Conservation (phyloP, 768 basidiomycete genomes). For the Tulasnella sp. region DNA sequence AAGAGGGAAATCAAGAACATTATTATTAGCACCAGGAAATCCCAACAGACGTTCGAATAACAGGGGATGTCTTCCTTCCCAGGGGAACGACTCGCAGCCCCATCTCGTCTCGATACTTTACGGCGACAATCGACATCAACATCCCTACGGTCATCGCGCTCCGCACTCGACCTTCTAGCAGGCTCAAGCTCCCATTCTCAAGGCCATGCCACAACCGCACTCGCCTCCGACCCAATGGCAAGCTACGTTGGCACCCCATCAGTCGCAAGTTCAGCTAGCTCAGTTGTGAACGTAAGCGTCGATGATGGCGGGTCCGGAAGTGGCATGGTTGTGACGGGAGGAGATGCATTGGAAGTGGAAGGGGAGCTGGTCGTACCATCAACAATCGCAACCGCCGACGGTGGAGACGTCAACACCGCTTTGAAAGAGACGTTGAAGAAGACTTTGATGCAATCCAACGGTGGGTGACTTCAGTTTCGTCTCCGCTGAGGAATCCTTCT, state of each 20-base stretch:
- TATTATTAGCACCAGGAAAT: not conserved
- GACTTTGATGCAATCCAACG: slow-evolving; percentile 7
- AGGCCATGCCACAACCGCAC: not conserved
- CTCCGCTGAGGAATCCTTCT: not conserved
- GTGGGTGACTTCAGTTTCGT: not conserved
- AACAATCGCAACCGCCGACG: not conserved
- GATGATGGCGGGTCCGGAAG: not conserved
- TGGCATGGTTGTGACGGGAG: not conserved
- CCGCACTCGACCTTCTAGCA: not conserved
- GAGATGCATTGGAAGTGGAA: slow-evolving; percentile 3
- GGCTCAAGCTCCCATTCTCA: not conserved
- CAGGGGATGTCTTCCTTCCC: not conserved
- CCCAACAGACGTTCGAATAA: not conserved
- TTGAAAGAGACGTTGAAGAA: slow-evolving; percentile 11
- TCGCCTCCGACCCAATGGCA: not conserved
- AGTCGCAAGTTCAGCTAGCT: not conserved
- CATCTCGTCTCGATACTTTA: not conserved
- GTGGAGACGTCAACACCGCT: slow-evolving; percentile 7
- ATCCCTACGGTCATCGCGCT: not conserved
- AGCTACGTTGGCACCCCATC: not conserved
- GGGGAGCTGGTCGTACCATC: not conserved
- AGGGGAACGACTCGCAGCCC: not conserved
- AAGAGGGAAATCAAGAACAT: not conserved
- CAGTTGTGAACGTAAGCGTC: not conserved
- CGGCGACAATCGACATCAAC: not conserved